These are phyloP conservation scores for Leishmania aethiopica DNA, from an alignment of 208 protist species.

Conservation along the genomic window DNA sequence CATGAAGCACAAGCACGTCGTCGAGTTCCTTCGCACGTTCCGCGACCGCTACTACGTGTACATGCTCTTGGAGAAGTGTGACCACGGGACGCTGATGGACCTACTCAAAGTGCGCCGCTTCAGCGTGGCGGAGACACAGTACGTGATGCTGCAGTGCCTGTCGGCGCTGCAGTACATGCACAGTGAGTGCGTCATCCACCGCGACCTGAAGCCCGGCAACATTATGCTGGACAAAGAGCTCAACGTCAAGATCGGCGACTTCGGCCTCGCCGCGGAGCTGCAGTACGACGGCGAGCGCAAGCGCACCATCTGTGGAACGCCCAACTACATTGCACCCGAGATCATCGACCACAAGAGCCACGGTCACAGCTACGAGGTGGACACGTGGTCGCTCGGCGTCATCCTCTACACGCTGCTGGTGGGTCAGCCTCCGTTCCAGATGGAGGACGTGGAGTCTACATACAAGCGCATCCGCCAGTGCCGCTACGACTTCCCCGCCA, in stretches of 20 bases:
- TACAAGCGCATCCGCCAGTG: constrained; percentile 95
- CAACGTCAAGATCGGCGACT: constrained; percentile 96
- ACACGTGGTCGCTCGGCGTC: constrained; percentile 98
- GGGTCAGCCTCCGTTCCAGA: constrained; percentile 99
- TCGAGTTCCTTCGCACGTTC: constrained; percentile 97
- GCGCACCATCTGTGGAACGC: constrained; percentile 96
- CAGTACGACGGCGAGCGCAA: constrained; percentile 94
- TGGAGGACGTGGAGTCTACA: constrained; percentile 95
- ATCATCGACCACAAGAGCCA: constrained; percentile 85
- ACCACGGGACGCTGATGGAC: constrained; percentile 97
- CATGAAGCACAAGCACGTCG: constrained; percentile 96
- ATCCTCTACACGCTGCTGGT: constrained; percentile 98
- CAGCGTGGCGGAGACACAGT: constrained; percentile 93
- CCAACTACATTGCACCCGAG: constrained; percentile 97
- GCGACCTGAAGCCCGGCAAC: constrained; percentile 97
- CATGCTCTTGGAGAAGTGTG: constrained; percentile 98
- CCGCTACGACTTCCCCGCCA: constrained; percentile 93
- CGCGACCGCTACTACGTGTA: constrained; percentile 97
- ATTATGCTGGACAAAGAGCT: constrained; percentile 92
- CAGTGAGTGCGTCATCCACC: constrained; percentile 94
- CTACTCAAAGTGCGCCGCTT: constrained; percentile 93
- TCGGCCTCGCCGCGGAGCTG: constrained; percentile 93
- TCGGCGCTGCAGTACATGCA: constrained; percentile 96
- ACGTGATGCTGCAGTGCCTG: constrained; percentile 95
- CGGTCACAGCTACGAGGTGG: constrained; percentile 97